These are phyloP conservation scores for Pistacia atlantica DNA, from an alignment of 345 rosid species.

Conservation along the genomic window DNA sequence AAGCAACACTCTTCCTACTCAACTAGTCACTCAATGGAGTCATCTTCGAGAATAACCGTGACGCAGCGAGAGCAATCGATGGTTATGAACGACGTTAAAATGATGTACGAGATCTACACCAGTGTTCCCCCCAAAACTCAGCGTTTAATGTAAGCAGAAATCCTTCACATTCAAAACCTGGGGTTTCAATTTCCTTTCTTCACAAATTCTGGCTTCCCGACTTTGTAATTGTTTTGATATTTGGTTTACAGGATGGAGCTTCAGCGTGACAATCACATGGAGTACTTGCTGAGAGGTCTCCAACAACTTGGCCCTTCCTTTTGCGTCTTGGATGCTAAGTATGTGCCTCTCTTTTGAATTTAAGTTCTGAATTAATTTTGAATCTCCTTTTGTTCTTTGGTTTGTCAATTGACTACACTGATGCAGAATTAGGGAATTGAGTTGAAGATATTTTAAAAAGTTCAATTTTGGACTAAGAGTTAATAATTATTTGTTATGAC, in stretches of 20 bases:
- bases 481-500: too few relatives aligned
- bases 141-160: conserved; percentile 47
- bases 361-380: background rate
- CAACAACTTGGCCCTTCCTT: conserved; percentile 60
- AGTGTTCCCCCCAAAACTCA: conserved; percentile 46
- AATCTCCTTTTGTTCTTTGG: background rate
- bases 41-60: conserved; percentile 44
- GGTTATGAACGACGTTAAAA: conserved; percentile 62
- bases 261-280: conserved; percentile 75
- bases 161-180: background rate
- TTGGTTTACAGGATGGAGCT: conserved; percentile 62
- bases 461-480: background rate
- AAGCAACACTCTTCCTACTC: background rate
- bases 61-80: conserved; percentile 67
- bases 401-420: background rate
- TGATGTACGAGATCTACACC: conserved; percentile 54
- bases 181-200: background rate
- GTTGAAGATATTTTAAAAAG: background rate
- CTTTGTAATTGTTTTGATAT: background rate
- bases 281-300: conserved; percentile 70
- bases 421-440: background rate
- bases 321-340: conserved; percentile 80
- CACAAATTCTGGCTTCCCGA: background rate
- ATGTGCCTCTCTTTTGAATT: conserved; percentile 16
- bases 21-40: conserved; percentile 33